Base-by-base conservation (phyloP, 2,329 filamentous ascomycete species). In the Stagonosporopsis cucurbitacearum region DNA sequence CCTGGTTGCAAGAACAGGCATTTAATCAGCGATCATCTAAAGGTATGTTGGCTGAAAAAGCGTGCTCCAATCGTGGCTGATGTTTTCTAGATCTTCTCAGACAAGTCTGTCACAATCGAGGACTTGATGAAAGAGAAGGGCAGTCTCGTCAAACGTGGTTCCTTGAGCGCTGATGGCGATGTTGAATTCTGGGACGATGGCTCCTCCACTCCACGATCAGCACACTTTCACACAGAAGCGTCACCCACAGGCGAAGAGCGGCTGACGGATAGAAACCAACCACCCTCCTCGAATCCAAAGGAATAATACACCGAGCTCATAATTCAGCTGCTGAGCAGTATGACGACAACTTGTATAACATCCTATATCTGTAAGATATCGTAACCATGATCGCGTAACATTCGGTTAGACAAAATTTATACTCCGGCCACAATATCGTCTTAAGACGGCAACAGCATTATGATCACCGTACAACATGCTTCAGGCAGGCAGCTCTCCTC, bases 101-200 rank as follows among this genome's bases (percentile, higher is more conserved):
- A 93, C 64, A 82, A 81, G 43, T 81, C 83, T 52, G 75, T 90
- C 54, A 92, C 90, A 0, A 79, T 95, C 26, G 90, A 96, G 75
- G 88, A 94, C 59, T 77, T 98, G 45, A 84, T 95, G 79, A 80
- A 82, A 55, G 87, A 92, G 63, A 89, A 89, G 70, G 94, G 93
- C 5, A 84, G 87, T 62, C 77, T 90, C 1, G 83, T 94, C 57
- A 90, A 88, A 80, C 85, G 85, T 58, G 89, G 91, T 17, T 85
- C 84, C 25, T 71, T 93, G 28, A 86, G 89, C 47, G 85, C 87
- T 63, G 88, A 93, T 63, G 92, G 91, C n/a, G 90, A 96, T 72
- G 79, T 97, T 43, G 94, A 98, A 75, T 95, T 97, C 65, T 96
- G 92, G 89, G 88, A 90, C 26, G 91, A 96, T 62, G 86, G 87